Evolutionary conservation across 495 filamentous ascomycete genomes (phyloP).

Genomic region (Aspergillus carlsbadensis): DNA sequence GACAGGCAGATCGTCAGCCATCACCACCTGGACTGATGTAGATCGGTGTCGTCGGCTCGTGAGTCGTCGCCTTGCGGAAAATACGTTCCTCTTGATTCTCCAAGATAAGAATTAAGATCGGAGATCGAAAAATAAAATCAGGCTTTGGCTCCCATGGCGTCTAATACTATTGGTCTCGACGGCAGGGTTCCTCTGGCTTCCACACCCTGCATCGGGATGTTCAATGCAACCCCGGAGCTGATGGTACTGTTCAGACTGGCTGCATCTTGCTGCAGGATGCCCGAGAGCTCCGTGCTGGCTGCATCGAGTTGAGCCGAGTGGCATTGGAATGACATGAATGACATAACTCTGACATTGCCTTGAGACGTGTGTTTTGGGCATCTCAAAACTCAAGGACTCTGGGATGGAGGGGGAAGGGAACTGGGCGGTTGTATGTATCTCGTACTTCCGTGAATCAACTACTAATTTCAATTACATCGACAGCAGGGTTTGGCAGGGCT

Average conservation of each 20-base stretch:
- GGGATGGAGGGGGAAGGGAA: background rate
- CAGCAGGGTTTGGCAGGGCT: conserved; percentile 17
- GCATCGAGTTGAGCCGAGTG: background rate
- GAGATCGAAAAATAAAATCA: background rate
- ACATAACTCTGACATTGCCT: background rate
- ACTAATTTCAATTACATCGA: background rate
- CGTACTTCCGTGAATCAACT: background rate
- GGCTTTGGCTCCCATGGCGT: background rate
- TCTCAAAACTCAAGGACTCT: too few relatives aligned
- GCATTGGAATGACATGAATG: too few relatives aligned
- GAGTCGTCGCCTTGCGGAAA: background rate
- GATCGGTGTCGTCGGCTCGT: conserved; percentile 16
- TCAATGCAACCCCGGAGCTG: conserved; percentile 17
- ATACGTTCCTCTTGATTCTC: background rate
- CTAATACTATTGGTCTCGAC: background rate
- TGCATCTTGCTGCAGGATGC: conserved; percentile 18
- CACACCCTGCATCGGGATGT: conserved; percentile 5
- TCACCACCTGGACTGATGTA: conserved; percentile 14
- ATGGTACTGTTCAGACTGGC: conserved; percentile 17
- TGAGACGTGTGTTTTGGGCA: background rate
- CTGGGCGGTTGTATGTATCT: background rate
- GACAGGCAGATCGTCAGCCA: conserved; percentile 7
- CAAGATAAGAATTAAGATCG: background rate
- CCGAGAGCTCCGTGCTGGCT: conserved; percentile 14
- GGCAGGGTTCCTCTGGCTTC: background rate